These are phyloP conservation scores for Prinsepia uniflora DNA, from an alignment of 306 rosid genomes.

Conservation along the genomic window DNA sequence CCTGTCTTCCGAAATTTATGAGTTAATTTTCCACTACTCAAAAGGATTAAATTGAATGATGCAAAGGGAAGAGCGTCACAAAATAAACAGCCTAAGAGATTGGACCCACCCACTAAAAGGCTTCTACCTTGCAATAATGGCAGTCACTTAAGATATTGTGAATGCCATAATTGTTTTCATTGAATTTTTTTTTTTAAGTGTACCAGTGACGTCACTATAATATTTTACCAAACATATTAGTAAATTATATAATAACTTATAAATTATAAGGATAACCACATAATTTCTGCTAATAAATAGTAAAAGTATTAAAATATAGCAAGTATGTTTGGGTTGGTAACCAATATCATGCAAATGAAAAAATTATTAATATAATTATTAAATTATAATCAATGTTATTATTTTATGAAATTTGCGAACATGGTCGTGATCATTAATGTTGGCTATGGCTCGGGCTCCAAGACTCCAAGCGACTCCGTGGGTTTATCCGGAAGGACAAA, in stretches of 20 bases:
- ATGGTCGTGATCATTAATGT: slow-evolving; percentile 24
- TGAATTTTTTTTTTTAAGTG: background rate
- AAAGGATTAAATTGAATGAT: background rate
- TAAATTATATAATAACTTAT: too few relatives aligned
- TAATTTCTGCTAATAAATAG: background rate
- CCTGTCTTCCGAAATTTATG: background rate
- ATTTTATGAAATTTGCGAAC: background rate
- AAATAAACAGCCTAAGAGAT: background rate
- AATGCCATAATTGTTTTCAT: slow-evolving; percentile 7
- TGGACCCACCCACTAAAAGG: background rate
- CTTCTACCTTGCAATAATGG: background rate
- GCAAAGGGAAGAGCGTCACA: background rate
- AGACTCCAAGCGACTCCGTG: background rate
- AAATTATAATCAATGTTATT: background rate
- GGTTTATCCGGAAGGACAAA: slow-evolving; percentile 1
- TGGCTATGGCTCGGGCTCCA: background rate
- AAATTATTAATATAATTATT: background rate
- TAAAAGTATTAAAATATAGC: background rate
- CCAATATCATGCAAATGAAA: background rate
- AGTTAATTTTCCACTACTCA: background rate
- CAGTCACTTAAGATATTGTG: slow-evolving; percentile 3
- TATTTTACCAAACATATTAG: too few relatives aligned
- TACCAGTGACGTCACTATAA: too few relatives aligned
- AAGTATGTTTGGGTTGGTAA: slow-evolving; percentile 9
- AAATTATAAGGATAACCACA: too few relatives aligned